Conservation (phyloP, 2,329 filamentous ascomycete genomes). For the Cordyceps cicadae region DNA sequence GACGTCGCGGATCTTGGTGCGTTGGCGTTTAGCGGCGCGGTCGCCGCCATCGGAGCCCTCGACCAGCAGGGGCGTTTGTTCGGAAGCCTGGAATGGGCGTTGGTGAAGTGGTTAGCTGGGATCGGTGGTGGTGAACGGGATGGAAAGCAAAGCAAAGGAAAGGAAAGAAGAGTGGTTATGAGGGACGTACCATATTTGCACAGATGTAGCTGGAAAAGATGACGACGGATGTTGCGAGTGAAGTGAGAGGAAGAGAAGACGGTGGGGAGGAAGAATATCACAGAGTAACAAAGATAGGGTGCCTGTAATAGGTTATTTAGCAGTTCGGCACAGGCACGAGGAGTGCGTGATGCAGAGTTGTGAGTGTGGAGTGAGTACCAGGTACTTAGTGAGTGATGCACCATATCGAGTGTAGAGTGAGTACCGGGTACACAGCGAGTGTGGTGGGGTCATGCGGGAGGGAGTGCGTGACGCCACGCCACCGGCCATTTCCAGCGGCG, state of each 20-base stretch:
- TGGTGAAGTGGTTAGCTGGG: not conserved
- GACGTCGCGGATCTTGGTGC: constrained; percentile 55
- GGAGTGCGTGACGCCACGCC: not conserved
- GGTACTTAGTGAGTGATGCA: too few species aligned
- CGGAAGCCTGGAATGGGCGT: not conserved
- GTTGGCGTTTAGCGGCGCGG: constrained; percentile 3
- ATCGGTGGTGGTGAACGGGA: not conserved
- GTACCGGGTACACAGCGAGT: not conserved
- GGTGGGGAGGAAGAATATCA: not conserved
- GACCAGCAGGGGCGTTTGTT: constrained; percentile 7
- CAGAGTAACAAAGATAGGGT: too few species aligned
- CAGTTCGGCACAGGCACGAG: not conserved
- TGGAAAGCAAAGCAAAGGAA: not conserved
- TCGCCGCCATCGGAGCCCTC: not conserved
- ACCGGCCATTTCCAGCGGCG: not conserved
- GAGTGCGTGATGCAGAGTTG: not conserved
- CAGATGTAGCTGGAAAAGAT: not conserved
- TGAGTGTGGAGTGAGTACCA: too few species aligned
- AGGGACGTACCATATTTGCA: not conserved
- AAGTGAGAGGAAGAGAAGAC: not conserved
- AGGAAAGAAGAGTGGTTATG: not conserved
- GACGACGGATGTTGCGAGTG: not conserved
- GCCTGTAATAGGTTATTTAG: not conserved
- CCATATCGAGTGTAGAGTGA: too few species aligned
- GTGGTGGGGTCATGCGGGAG: not conserved